phyloP scores from a whole-genome alignment of 2,329 filamentous ascomycete genomes.

The Fusarium sp. region DNA sequence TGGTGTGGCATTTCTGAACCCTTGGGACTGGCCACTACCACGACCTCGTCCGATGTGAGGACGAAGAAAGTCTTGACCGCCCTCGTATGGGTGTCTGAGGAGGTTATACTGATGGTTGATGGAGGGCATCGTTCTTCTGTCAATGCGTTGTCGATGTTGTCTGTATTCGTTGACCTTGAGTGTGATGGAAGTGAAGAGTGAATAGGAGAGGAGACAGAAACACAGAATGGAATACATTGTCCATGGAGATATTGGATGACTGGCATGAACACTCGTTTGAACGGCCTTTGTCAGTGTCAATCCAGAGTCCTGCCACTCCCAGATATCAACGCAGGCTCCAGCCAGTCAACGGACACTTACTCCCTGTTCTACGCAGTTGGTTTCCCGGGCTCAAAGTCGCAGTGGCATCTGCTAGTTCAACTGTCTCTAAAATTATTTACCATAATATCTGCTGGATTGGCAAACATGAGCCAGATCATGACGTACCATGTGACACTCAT shows the following conservation, averaged over 20 bases:
- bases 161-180: neutral
- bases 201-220: neutral
- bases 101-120: neutral
- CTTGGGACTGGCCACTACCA: neutral
- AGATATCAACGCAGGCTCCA: neutral
- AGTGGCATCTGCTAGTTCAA: neutral
- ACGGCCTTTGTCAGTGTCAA: neutral
- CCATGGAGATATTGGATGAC: neutral
- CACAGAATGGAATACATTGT: neutral
- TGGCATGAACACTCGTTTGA: too few relatives aligned
- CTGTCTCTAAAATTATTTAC: neutral
- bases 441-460: neutral
- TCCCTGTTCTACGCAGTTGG: neutral
- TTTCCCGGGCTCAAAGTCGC: neutral
- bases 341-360: neutral
- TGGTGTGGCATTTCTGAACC: neutral
- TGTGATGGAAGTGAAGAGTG: neutral
- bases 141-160: neutral
- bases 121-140: neutral
- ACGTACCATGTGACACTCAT: neutral
- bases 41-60: neutral
- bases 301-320: neutral
- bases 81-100: neutral
- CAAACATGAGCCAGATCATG: neutral
- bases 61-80: too few relatives aligned